Conservation (phyloP, 2,329 filamentous ascomycete genomes). For the Pseudogymnoascus sp. region DNA sequence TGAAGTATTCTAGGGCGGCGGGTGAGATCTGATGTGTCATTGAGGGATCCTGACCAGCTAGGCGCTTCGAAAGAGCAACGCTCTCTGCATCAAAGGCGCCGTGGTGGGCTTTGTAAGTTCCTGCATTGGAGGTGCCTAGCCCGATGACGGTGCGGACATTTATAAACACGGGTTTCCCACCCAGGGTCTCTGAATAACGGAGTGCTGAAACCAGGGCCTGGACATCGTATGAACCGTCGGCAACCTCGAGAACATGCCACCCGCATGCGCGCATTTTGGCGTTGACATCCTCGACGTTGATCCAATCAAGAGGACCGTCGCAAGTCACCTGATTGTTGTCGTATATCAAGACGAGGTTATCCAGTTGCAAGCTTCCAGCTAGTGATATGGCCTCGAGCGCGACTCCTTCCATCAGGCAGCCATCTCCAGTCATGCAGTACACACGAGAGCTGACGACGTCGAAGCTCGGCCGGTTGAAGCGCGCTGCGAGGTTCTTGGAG, state of each 20-base stretch:
- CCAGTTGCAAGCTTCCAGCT: slow-evolving; percentile 32
- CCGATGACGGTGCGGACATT: slow-evolving; percentile 40
- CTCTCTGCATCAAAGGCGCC: slow-evolving; percentile 39
- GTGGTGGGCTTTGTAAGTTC: slow-evolving; percentile 40
- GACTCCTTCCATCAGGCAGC: slow-evolving; percentile 39
- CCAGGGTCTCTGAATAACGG: slow-evolving; percentile 29
- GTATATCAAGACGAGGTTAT: slow-evolving; percentile 39
- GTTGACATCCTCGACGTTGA: slow-evolving; percentile 38
- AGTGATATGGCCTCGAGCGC: slow-evolving; percentile 37
- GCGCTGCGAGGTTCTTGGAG: slow-evolving; percentile 35
- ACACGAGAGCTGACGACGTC: slow-evolving; percentile 35
- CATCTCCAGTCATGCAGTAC: slow-evolving; percentile 39
- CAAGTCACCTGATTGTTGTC: slow-evolving; percentile 42
- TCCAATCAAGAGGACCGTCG: slow-evolving; percentile 36
- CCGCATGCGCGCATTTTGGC: slow-evolving; percentile 37
- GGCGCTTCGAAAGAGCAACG: slow-evolving; percentile 31
- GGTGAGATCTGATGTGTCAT: too few species aligned
- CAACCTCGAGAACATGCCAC: slow-evolving; percentile 38
- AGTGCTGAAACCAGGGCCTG: slow-evolving; percentile 33
- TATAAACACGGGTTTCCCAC: slow-evolving; percentile 38
- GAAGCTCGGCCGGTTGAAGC: slow-evolving; percentile 34
- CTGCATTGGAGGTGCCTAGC: slow-evolving; percentile 31
- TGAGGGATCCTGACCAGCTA: too few species aligned
- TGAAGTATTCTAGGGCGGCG: too few species aligned
- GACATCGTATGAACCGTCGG: slow-evolving; percentile 35